Evolutionary conservation across 805 yeast species (phyloP), one percentile per base, ranked within the genome.

Genomic region (Suhomyces prunicola): DNA sequence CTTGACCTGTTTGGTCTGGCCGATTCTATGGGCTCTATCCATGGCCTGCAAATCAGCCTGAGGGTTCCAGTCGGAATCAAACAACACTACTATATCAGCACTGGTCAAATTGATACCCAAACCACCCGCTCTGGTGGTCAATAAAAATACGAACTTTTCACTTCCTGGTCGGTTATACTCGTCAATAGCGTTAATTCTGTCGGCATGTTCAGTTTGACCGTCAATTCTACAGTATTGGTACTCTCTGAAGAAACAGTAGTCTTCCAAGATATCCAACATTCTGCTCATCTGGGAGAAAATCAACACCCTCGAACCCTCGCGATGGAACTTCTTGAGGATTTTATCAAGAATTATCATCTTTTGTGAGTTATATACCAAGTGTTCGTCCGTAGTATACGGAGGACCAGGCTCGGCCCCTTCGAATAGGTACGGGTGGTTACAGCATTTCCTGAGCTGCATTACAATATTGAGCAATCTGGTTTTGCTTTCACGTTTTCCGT

Each of bases 391-490:
- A 7, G 94, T 88, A 61, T 76, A 88, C 22, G 96, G 96, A 17
- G 96, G 96, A 10, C 96, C 96, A 0, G 94, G 94, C 63, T 88
- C 96, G 1, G 93, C 94, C 44, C 96, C 96, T 66, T 88, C 94
- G 62, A 88, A 88, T 40, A 88, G 70, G 64, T 88, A 88, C 12
- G 96, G 96, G 70, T 88, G 96, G 61, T 88, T 88, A 71, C 93
- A 88, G 67, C 94, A 88, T 67, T 88, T 88, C 65, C 94, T 79
- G 62, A 88, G 74, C 66, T 88, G 96, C 96, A 88, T 88, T 47
- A 87, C 93, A 59, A 88, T 88, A 65, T 88, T 88, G 47, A 88
- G 71, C 54, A 88, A 73, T 62, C 94, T 74, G 2, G 96, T 88
- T 64, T 88, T 87, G 12, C 87, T 80, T 65, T 88, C 96, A 54